Evolutionary conservation across 306 rosid species (phyloP).

Genomic region (Luffa acutangula): DNA sequence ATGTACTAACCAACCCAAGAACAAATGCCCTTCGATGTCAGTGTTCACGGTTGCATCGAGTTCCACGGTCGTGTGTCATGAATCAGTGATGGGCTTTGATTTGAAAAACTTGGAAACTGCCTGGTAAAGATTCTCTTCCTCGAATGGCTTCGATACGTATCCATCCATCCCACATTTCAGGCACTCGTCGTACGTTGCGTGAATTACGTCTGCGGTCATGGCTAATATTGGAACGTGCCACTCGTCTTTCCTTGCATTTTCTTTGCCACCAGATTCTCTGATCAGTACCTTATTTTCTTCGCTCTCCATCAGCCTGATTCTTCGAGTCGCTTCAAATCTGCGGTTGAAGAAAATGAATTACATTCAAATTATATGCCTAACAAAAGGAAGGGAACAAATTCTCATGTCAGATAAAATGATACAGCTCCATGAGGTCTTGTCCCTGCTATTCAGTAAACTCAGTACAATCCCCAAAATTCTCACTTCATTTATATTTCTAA

Average conservation of each 20-base stretch:
- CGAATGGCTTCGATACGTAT: constrained; percentile 87
- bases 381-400: neutral
- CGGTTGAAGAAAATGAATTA: neutral
- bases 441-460: neutral
- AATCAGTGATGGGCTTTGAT: constrained; percentile 10
- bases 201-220: constrained; percentile 96
- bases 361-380: neutral
- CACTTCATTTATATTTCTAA: neutral
- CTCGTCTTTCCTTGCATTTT: constrained; percentile 10
- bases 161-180: constrained; percentile 92
- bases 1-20: neutral
- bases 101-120: constrained; percentile 74
- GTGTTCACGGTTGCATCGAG: neutral
- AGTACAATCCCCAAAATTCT: neutral
- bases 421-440: neutral
- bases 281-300: constrained; percentile 38
- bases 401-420: neutral
- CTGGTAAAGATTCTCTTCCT: constrained; percentile 86
- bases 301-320: constrained; percentile 65
- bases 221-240: constrained; percentile 85
- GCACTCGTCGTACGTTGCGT: constrained; percentile 78
- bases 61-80: neutral
- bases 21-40: neutral
- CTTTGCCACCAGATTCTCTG: constrained; percentile 21
- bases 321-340: constrained; percentile 78